Evolutionary conservation across 495 filamentous ascomycete species (phyloP).

Genomic region (Hypomontagnella submonticulosa): DNA sequence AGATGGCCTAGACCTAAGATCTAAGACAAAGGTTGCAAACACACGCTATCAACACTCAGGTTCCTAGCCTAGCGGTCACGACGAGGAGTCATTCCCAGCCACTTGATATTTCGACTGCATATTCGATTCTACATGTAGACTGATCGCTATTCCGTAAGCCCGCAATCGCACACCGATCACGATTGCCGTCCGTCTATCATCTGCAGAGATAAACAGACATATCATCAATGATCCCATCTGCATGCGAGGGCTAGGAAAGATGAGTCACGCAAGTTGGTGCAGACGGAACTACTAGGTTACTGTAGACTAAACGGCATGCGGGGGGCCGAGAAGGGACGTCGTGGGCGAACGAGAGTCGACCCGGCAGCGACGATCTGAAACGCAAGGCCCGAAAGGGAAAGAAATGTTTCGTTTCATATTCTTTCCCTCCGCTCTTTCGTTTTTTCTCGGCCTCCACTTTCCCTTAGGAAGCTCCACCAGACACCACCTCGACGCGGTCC

Average conservation of each 20-base stretch:
- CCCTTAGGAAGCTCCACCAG: too few relatives aligned
- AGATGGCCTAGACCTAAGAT: conserved; percentile 2
- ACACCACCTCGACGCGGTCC: conserved; percentile 26
- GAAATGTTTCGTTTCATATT: conserved; percentile 23
- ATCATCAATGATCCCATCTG: conserved; percentile 10
- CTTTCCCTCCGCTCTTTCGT: neutral
- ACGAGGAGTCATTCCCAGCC: conserved; percentile 30
- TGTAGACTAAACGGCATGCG: conserved; percentile 14
- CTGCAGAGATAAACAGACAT: conserved; percentile 20
- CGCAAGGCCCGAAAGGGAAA: conserved; percentile 20
- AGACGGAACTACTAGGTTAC: neutral
- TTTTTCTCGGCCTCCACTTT: too few relatives aligned
- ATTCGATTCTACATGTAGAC: conserved; percentile 16
- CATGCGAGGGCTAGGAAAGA: conserved; percentile 35
- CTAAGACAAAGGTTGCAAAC: conserved; percentile 12
- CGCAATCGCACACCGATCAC: conserved; percentile 22
- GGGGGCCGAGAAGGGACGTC: neutral
- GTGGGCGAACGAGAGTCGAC: conserved; percentile 34
- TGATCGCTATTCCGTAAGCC: conserved; percentile 21
- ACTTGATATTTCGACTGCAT: conserved; percentile 30
- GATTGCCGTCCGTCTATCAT: conserved; percentile 19
- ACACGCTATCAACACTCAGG: neutral
- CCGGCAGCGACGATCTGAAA: conserved; percentile 39
- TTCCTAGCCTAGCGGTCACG: conserved; percentile 8
- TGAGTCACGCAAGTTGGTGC: conserved; percentile 29